Evolutionary conservation across 176 grass and related monocot genomes (phyloP).

Genomic region (Musa acuminata): DNA sequence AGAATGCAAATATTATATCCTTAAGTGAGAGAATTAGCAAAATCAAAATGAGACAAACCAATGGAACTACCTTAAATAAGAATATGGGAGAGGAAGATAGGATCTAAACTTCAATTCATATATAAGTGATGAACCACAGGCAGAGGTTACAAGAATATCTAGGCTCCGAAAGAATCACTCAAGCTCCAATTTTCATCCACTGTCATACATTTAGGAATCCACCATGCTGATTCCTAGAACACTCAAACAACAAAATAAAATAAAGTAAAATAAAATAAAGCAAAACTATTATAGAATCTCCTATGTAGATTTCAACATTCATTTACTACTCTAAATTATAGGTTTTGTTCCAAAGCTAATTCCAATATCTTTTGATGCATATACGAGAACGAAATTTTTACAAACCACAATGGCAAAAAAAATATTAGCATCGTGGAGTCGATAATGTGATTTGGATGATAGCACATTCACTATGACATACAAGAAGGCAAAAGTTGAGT

Average conservation of each 20-base stretch:
- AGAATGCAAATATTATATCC: not conserved
- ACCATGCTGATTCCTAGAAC: slow-evolving; percentile 1
- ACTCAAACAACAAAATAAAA: not conserved
- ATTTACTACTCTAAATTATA: not conserved
- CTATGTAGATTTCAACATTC: not conserved
- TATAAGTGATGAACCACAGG: no score
- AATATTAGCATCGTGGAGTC: not conserved
- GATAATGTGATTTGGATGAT: not conserved
- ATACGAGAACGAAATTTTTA: not conserved
- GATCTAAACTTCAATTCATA: not conserved
- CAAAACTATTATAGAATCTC: not conserved
- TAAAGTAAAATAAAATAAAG: no score
- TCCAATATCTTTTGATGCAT: not conserved
- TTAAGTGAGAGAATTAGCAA: not conserved
- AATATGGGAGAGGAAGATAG: not conserved
- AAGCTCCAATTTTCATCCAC: not conserved
- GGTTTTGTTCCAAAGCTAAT: not conserved
- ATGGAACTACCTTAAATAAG: no score
- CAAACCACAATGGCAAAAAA: not conserved
- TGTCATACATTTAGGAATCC: not conserved
- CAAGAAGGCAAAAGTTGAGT: not conserved
- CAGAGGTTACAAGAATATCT: not conserved
- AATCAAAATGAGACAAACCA: no score
- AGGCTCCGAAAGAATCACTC: not conserved
- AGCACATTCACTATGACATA: not conserved